Evolutionary conservation across 2,329 filamentous ascomycete genomes (phyloP).

Genomic region (Bertia moriformis): DNA sequence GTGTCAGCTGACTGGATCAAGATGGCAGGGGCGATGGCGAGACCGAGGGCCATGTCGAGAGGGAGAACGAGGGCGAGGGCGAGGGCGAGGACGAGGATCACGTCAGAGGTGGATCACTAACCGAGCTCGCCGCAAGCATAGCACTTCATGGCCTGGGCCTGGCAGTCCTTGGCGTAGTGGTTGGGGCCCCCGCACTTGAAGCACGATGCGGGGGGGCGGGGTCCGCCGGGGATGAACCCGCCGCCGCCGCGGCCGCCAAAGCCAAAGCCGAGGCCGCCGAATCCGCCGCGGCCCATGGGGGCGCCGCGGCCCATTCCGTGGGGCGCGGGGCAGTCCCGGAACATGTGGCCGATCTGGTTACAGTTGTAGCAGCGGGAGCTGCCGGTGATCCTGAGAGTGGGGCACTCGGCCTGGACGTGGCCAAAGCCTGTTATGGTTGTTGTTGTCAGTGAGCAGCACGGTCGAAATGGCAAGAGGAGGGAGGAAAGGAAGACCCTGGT

Average conservation of each 20-base stretch:
- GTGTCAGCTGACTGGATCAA: conserved; percentile 4
- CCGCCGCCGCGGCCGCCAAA: conserved; percentile 52
- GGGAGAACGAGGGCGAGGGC: too few relatives aligned
- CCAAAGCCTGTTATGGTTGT: too few relatives aligned
- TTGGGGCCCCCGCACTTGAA: conserved; percentile 77
- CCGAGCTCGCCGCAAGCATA: conserved; percentile 93
- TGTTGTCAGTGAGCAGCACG: too few relatives aligned
- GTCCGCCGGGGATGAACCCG: conserved; percentile 59
- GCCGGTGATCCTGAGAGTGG: conserved; percentile 73
- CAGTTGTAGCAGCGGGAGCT: conserved; percentile 92
- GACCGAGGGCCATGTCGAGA: background rate
- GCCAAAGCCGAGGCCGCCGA: conserved; percentile 56
- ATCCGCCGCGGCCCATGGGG: conserved; percentile 47
- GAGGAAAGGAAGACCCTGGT: too few relatives aligned
- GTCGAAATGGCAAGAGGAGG: too few relatives aligned
- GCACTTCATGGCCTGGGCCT: conserved; percentile 97
- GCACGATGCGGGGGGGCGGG: conserved; percentile 55
- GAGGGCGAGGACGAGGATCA: background rate
- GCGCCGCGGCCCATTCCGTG: conserved; percentile 28
- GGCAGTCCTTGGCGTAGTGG: conserved; percentile 96
- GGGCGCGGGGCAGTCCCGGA: conserved; percentile 73
- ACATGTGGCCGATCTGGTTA: conserved; percentile 81
- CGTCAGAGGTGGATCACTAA: conserved; percentile 25
- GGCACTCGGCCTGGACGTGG: conserved; percentile 97
- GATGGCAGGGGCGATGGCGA: background rate